These are phyloP conservation scores for Paecilomyces dactylethromorphus DNA, from an alignment of 2,329 filamentous ascomycete genomes.

Conservation along the genomic window DNA sequence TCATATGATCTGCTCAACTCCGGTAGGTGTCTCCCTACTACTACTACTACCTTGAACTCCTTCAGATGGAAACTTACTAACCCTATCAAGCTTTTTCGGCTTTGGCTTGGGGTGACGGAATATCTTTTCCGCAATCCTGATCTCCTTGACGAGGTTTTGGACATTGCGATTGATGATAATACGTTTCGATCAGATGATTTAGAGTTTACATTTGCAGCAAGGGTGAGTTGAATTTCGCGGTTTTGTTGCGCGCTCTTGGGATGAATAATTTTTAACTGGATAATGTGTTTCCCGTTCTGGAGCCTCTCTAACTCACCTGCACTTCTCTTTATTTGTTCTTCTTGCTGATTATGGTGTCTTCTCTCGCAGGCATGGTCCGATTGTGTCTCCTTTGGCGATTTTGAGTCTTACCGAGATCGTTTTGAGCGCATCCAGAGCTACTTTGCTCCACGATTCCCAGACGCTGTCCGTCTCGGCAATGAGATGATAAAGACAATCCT, in stretches of 20 bases:
- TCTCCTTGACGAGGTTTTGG: slow-evolving; percentile 75
- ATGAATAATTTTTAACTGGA: background rate
- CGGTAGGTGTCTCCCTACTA: slow-evolving; percentile 43
- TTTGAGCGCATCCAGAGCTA: slow-evolving; percentile 87
- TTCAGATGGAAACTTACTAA: background rate
- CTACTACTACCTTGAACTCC: background rate
- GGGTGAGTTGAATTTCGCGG: slow-evolving; percentile 40
- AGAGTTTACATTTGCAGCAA: slow-evolving; percentile 94
- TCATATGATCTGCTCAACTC: slow-evolving; percentile 99
- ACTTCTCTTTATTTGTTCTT: background rate
- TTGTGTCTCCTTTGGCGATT: slow-evolving; percentile 83
- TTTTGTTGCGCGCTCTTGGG: background rate
- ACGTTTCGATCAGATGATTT: slow-evolving; percentile 93
- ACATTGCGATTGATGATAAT: slow-evolving; percentile 80
- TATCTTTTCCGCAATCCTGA: slow-evolving; percentile 81
- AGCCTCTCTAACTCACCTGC: no score
- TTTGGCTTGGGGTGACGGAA: slow-evolving; percentile 96
- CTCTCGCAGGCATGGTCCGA: slow-evolving; percentile 73
- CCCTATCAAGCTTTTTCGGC: slow-evolving; percentile 64
- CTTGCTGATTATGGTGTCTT: slow-evolving; percentile 1
- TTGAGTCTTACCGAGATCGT: slow-evolving; percentile 84
- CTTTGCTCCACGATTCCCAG: slow-evolving; percentile 83
- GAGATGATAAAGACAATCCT: slow-evolving; percentile 96
- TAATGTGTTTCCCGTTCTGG: background rate
- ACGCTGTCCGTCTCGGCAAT: slow-evolving; percentile 82